Percentiles rank a stretch among this genome's conserved stretches.
phyloP scores from a whole-genome alignment of 2,329 filamentous ascomycete species.

The Xylogone sp. region DNA sequence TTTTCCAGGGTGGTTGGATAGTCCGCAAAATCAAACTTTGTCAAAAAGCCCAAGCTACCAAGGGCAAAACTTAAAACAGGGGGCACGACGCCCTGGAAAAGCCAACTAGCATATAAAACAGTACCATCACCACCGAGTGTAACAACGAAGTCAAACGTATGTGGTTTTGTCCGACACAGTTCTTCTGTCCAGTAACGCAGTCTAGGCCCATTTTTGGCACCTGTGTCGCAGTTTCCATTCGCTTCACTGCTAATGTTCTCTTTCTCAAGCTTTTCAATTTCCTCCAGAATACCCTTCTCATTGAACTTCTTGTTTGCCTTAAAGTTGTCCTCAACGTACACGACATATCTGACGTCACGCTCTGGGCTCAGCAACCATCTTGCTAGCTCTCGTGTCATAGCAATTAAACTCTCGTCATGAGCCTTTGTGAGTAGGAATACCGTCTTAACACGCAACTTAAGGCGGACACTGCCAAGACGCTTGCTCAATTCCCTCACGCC shows the following conservation, averaged over 20 bases:
- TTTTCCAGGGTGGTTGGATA: conserved; percentile 65
- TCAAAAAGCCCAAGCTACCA: conserved; percentile 90
- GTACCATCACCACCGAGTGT: conserved; percentile 95
- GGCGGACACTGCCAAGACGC: conserved; percentile 74
- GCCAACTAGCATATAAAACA: conserved; percentile 91
- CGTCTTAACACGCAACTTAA: conserved; percentile 76
- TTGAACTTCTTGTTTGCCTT: conserved; percentile 71
- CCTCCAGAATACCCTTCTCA: conserved; percentile 60
- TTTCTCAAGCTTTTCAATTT: conserved; percentile 45
- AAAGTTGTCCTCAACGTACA: conserved; percentile 80
- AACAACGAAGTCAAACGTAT: conserved; percentile 90
- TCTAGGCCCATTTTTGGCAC: conserved; percentile 31
- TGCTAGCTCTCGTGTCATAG: conserved; percentile 71
- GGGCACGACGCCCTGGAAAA: conserved; percentile 93
- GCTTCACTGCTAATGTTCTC: conserved; percentile 30
- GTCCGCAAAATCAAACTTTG: conserved; percentile 88
- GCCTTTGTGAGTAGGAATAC: conserved; percentile 90
- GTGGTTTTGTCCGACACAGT: conserved; percentile 73
- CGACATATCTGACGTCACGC: conserved; percentile 63
- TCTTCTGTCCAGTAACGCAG: conserved; percentile 80
- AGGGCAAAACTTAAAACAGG: conserved; percentile 89
- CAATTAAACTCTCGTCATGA: conserved; percentile 78
- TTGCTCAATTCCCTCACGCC: conserved; percentile 89
- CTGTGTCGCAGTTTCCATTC: conserved; percentile 20
- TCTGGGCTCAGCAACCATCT: conserved; percentile 77